Conservation (phyloP, 2,329 filamentous ascomycete species). For the Xylariaceae sp. region DNA sequence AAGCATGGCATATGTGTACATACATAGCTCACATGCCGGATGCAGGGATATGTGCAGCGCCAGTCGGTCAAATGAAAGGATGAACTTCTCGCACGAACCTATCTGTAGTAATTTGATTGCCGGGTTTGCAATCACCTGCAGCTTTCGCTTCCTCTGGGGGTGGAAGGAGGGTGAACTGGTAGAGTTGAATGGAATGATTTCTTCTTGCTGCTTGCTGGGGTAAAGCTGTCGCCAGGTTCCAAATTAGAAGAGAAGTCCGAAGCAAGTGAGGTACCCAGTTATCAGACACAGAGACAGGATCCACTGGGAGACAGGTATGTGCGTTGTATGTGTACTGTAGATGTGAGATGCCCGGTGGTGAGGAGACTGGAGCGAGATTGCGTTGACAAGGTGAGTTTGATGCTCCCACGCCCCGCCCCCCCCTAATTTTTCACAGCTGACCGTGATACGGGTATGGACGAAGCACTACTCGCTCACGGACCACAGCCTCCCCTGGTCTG, state of each 20-base stretch:
- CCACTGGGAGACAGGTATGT: conserved; percentile 8
- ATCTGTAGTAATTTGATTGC: conserved; percentile 14
- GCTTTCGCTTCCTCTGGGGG: conserved; percentile 3
- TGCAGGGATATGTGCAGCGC: conserved; percentile 24
- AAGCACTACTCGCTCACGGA: conserved; percentile 16
- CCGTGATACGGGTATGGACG: conserved; percentile 12
- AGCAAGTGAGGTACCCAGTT: conserved; percentile 7
- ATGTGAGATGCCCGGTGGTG: conserved; percentile 4
- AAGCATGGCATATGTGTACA: conserved; percentile 3
- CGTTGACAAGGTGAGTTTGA: conserved; percentile 17
- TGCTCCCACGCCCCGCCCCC: conserved; percentile 26
- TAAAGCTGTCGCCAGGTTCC: conserved; percentile 1
- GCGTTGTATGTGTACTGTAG: conserved; percentile 10
- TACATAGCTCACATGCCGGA: background rate
- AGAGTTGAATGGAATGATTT: too few relatives aligned
- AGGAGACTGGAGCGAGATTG: conserved; percentile 7
- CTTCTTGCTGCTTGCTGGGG: too few relatives aligned
- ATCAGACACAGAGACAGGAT: conserved; percentile 5
- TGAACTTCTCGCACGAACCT: conserved; percentile 24
- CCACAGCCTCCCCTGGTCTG: conserved; percentile 12
- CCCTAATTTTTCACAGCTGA: conserved; percentile 8
- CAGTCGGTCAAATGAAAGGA: conserved; percentile 25
- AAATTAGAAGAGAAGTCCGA: too few relatives aligned
- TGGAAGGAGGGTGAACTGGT: conserved; percentile 4
- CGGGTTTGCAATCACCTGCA: conserved; percentile 3